These are phyloP conservation scores for Aciculoconidium aculeatum DNA, from an alignment of 805 yeast genomes.

Conservation along the genomic window DNA sequence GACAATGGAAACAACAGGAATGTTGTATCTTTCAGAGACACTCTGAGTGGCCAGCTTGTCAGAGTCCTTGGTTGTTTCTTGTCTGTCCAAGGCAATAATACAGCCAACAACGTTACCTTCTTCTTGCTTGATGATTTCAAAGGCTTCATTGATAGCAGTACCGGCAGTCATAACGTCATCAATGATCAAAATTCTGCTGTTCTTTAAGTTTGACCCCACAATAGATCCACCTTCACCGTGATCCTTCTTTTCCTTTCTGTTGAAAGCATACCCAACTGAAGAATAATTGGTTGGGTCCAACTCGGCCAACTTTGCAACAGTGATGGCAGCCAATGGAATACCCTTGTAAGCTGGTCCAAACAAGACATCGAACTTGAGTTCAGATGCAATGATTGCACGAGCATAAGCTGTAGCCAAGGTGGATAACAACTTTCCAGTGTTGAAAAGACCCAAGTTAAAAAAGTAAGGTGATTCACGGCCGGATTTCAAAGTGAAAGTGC, in stretches of 20 bases:
- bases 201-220: constrained; percentile 75
- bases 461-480: constrained; percentile 96
- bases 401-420: constrained; percentile 87
- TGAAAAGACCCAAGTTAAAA: constrained; percentile 88
- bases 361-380: constrained; percentile 78
- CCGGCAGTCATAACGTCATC: constrained; percentile 99
- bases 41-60: constrained; percentile 74
- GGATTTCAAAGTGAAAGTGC: constrained; percentile 82
- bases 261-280: constrained; percentile 81
- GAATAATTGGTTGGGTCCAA: constrained; percentile 75
- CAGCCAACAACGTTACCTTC: constrained; percentile 76
- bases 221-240: constrained; percentile 98
- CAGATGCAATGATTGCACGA: constrained; percentile 73
- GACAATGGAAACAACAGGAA: constrained; percentile 83
- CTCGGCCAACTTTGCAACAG: constrained; percentile 89
- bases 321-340: constrained; percentile 88
- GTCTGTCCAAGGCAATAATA: constrained; percentile 90
- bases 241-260: constrained; percentile 93
- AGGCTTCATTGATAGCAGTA: constrained; percentile 94
- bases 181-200: constrained; percentile 73
- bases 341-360: constrained; percentile 99
- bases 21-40: constrained; percentile 62
- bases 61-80: constrained; percentile 73
- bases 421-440: constrained; percentile 72
- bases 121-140: constrained; percentile 63